phyloP scores from a whole-genome alignment of 768 basidiomycete species.

The Suillus hirtellus region DNA sequence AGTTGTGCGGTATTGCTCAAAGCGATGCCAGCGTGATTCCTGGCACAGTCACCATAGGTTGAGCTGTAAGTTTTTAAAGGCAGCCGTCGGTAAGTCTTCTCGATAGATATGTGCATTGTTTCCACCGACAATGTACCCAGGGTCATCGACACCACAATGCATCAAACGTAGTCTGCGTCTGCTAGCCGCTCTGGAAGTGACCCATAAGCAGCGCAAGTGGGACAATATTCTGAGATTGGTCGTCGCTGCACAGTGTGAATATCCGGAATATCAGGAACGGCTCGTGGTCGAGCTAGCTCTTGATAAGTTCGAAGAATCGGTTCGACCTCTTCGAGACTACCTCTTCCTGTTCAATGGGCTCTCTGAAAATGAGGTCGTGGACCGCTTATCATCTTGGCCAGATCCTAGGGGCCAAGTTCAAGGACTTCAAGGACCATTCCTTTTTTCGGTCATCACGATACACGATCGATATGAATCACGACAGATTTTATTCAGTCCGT shows the following conservation, averaged over 20 bases:
- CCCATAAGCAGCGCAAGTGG: too few relatives aligned
- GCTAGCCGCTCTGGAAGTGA: too few relatives aligned
- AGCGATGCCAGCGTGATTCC: conserved; percentile 1
- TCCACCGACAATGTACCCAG: too few relatives aligned
- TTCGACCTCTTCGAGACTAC: conserved; percentile 4
- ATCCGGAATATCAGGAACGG: too few relatives aligned
- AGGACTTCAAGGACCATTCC: neutral
- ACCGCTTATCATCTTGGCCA: neutral
- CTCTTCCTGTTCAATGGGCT: neutral
- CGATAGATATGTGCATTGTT: too few relatives aligned
- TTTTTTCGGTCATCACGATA: neutral
- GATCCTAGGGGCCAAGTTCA: neutral
- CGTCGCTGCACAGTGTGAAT: too few relatives aligned
- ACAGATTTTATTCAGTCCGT: neutral
- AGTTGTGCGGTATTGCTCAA: conserved; percentile 3
- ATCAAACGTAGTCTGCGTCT: too few relatives aligned
- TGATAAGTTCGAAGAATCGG: too few relatives aligned
- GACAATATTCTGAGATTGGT: too few relatives aligned
- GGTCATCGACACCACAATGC: too few relatives aligned
- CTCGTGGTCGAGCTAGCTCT: too few relatives aligned
- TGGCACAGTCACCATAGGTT: neutral
- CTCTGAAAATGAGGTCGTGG: conserved; percentile 2
- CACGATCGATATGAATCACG: neutral
- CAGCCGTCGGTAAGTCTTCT: too few relatives aligned
- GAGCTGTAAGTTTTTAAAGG: neutral